These are phyloP conservation scores for Sphagnum fallax DNA, from an alignment of 228 moss, liverwort and hornwort genomes.

Conservation along the genomic window DNA sequence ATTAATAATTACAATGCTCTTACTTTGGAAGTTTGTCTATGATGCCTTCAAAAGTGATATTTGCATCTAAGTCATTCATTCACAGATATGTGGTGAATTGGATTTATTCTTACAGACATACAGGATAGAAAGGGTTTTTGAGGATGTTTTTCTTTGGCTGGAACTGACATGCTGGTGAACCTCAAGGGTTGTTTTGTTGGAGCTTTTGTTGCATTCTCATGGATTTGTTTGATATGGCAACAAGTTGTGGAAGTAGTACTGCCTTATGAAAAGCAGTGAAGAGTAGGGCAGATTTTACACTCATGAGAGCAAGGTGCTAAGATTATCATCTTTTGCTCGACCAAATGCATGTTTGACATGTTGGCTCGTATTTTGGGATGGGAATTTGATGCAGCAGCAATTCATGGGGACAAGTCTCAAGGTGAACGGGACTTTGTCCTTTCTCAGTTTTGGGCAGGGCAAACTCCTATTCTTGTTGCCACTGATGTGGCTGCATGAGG, in stretches of 20 bases:
- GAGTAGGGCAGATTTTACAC: conserved; percentile 81
- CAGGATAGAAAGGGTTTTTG: too few species aligned
- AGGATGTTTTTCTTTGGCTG: too few species aligned
- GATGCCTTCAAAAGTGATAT: too few species aligned
- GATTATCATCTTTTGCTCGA: conserved; percentile 89
- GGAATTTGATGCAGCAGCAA: conserved; percentile 86
- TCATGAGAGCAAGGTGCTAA: conserved; percentile 84
- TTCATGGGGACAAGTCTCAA: conserved; percentile 96
- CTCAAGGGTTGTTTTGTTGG: neutral
- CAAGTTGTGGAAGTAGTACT: conserved; percentile 85
- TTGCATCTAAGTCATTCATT: too few species aligned
- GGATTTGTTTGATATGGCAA: neutral
- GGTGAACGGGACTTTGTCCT: conserved; percentile 85
- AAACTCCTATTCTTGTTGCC: conserved; percentile 81
- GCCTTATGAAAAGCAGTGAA: conserved; percentile 88
- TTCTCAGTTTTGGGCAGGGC: conserved; percentile 72
- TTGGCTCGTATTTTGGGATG: conserved; percentile 71
- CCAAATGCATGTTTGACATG: conserved; percentile 95
- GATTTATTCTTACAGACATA: too few species aligned
- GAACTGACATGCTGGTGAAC: too few species aligned
- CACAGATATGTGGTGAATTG: too few species aligned
- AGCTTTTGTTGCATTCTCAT: neutral
- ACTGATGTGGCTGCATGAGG: conserved; percentile 96
- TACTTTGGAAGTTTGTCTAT: too few species aligned
- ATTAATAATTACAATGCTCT: too few species aligned